These are phyloP conservation scores for Colletotrichum sansevieriae DNA, from an alignment of 2,329 filamentous ascomycete species.

Conservation along the genomic window DNA sequence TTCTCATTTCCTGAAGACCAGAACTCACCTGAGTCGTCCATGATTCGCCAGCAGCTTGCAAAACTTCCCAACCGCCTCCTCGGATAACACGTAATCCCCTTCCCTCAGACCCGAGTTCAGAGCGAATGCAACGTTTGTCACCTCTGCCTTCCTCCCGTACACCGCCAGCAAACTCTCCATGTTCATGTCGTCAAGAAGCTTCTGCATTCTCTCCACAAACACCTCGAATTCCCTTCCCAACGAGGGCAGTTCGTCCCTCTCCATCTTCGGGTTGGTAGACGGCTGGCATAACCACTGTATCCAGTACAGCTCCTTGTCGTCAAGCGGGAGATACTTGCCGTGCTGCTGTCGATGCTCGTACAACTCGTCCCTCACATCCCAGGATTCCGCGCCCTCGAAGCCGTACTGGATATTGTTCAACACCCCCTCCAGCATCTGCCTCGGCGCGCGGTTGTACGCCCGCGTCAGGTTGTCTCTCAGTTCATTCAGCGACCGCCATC, in stretches of 20 bases:
- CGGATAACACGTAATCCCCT: slow-evolving; percentile 14
- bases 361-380: slow-evolving; percentile 30
- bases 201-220: slow-evolving; percentile 50
- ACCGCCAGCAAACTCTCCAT: slow-evolving; percentile 44
- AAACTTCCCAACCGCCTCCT: slow-evolving; percentile 47
- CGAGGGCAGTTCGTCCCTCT: slow-evolving; percentile 40
- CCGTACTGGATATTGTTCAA: slow-evolving; percentile 38
- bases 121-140: slow-evolving; percentile 8
- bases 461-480: slow-evolving; percentile 46
- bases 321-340: slow-evolving; percentile 3
- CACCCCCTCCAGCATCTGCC: slow-evolving; percentile 47
- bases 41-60: slow-evolving; percentile 44
- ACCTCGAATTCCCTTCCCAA: slow-evolving; percentile 44
- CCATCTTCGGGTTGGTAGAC: slow-evolving; percentile 44
- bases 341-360: slow-evolving; percentile 2
- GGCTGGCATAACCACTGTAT: slow-evolving; percentile 31
- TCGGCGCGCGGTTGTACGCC: slow-evolving; percentile 44
- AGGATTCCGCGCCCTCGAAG: background rate
- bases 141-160: background rate
- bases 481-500: slow-evolving; percentile 43
- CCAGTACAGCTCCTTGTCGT: slow-evolving; percentile 35
- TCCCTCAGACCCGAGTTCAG: slow-evolving; percentile 15
- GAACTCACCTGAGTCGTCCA: slow-evolving; percentile 45
- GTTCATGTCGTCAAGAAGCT: slow-evolving; percentile 48
- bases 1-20: no score